Evolutionary conservation across 176 grass and related monocot genomes (phyloP).

Genomic region (Ampelocalamus luodianensis): DNA sequence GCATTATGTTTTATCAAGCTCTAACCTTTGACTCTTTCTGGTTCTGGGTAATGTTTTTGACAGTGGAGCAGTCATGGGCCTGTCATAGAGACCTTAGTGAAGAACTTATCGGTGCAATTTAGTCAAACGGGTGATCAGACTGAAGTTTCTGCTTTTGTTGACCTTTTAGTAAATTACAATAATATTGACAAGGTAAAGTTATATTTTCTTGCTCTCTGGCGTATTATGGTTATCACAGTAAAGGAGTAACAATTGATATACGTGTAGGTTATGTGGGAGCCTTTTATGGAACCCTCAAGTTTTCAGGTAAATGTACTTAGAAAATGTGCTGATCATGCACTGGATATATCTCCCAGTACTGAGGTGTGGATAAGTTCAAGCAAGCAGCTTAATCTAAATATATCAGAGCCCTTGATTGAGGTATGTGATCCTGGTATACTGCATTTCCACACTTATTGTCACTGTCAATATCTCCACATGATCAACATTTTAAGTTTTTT

Average conservation of each 20-base stretch:
- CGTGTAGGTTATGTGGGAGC: slow-evolving; percentile 97
- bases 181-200: slow-evolving; percentile 95
- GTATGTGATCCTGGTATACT: slow-evolving; percentile 52
- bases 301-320: slow-evolving; percentile 70
- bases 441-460: slow-evolving; percentile 1
- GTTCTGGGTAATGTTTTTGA: slow-evolving; percentile 43
- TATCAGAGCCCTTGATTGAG: slow-evolving; percentile 96
- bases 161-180: slow-evolving; percentile 96
- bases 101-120: slow-evolving; percentile 70
- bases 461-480: not conserved
- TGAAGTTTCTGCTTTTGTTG: slow-evolving; percentile 72
- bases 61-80: slow-evolving; percentile 94
- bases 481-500: slow-evolving; percentile 17
- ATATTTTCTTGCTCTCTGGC: slow-evolving; percentile 30
- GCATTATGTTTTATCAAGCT: slow-evolving; percentile 33
- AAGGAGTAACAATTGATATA: slow-evolving; percentile 41
- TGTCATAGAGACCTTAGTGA: slow-evolving; percentile 84
- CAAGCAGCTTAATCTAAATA: slow-evolving; percentile 89
- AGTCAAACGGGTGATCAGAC: slow-evolving; percentile 53
- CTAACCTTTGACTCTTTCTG: slow-evolving; percentile 44
- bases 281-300: slow-evolving; percentile 93
- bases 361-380: slow-evolving; percentile 78
- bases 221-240: slow-evolving; percentile 38
- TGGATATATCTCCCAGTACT: slow-evolving; percentile 64
- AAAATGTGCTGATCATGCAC: slow-evolving; percentile 62